Evolutionary conservation across 2,329 filamentous ascomycete species (phyloP).

Genomic region (Aureobasidium musti): DNA sequence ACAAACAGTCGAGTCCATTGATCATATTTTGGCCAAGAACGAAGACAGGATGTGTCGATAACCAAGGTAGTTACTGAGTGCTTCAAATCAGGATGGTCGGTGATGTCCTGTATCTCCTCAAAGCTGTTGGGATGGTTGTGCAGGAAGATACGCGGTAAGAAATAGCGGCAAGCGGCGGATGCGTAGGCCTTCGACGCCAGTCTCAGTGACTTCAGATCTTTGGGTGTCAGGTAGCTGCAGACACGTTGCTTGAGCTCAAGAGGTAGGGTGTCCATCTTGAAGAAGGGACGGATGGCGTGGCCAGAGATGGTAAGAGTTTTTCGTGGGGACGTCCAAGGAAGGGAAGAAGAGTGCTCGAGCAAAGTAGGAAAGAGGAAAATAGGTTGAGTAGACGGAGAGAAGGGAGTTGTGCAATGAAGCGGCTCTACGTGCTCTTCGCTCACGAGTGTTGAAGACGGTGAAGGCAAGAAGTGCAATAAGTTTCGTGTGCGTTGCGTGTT

Average conservation of each 20-base stretch:
- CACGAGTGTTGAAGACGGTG: neutral
- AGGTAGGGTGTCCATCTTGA: slow-evolving; percentile 10
- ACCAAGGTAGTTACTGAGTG: neutral
- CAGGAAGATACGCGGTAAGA: neutral
- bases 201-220: slow-evolving; percentile 21
- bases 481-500: neutral
- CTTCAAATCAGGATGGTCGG: neutral
- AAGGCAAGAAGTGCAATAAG: neutral
- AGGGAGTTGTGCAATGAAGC: neutral
- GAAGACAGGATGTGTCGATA: neutral
- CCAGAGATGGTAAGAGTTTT: neutral
- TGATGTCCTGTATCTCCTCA: neutral
- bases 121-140: neutral
- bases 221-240: neutral
- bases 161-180: neutral
- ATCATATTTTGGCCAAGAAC: neutral
- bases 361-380: neutral
- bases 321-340: no score
- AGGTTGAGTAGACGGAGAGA: neutral
- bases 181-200: neutral
- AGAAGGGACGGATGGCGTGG: neutral
- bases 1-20: neutral
- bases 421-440: no score
- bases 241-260: slow-evolving; percentile 12
- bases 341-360: neutral